Conservation (phyloP, 2,329 filamentous ascomycete species). For the Colletotrichum sidae region DNA sequence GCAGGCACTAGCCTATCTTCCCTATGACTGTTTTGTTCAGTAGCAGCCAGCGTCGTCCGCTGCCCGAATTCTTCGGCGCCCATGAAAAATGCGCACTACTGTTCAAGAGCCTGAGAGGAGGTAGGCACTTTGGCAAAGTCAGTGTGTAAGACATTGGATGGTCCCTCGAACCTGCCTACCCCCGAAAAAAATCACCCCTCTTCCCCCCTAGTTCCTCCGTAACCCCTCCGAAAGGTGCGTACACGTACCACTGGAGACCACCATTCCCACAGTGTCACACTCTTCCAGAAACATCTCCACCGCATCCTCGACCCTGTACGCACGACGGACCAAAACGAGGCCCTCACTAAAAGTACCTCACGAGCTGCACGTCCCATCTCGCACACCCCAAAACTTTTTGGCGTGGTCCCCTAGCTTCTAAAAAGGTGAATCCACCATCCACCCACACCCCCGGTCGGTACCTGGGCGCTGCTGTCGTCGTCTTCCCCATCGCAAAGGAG, state of each 20-base stretch:
- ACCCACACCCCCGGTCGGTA: constrained; percentile 28
- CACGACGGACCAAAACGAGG: too few relatives aligned
- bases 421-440: constrained; percentile 31
- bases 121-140: too few relatives aligned
- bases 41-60: too few relatives aligned
- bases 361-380: constrained; percentile 21
- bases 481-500: constrained; percentile 21
- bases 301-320: constrained; percentile 8
- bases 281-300: constrained; percentile 1
- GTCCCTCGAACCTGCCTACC: not conserved
- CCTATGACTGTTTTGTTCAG: too few relatives aligned
- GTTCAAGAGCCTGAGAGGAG: too few relatives aligned
- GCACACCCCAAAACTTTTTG: constrained; percentile 37
- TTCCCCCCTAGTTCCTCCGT: not conserved
- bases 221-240: not conserved
- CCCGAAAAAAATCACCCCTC: not conserved
- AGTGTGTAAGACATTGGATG: too few relatives aligned
- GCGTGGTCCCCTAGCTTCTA: constrained; percentile 37
- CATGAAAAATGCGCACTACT: too few relatives aligned
- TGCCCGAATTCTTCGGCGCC: too few relatives aligned
- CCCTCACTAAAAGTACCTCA: too few relatives aligned
- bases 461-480: constrained; percentile 14
- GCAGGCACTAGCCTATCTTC: not conserved
- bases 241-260: constrained; percentile 4
- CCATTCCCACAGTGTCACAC: constrained; percentile 34